Base-by-base conservation (phyloP, 2,329 filamentous ascomycete genomes). In the Cladosporium sp. region DNA sequence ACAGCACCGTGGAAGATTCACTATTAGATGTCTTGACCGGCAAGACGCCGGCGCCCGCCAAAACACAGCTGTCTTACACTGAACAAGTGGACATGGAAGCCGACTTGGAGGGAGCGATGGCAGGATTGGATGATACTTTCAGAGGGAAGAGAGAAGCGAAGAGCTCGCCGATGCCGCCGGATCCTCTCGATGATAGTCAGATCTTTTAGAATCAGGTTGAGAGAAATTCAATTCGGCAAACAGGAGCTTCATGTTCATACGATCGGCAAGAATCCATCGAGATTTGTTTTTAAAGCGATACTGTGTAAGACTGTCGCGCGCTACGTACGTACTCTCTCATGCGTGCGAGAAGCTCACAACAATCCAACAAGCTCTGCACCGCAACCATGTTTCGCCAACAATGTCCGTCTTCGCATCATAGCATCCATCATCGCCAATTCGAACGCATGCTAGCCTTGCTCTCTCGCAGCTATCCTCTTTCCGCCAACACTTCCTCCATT, bases 1-100 rank as follows among this genome's bases (percentile, higher is more conserved):
- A 74, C 33, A 77, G 80, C 6, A 76, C 75, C 5, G 80, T 77
- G 62, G 80, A 83, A 31, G 82, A 84, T 67, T 82, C 80, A 50
- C 68, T 84, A 28, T 80, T 80, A 59, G 80, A 83, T 28, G 79
- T 83, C 6, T 70, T 84, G 14, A 81, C 80, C 1, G 82, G 82
- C 0, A 71, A 79, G n/a, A 82, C 77, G 55, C 78, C 79, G 1
- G 69, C 80, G 46, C 79, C 78, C 14, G 73, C 71, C 14, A 74
- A 71, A 53, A 70, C 68, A 58, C 71, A 68, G 66, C 72, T 63
- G 52, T 76, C 70, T 28, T 72, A 72, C 69, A 76, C 72, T 14
- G 70, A 76, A 57, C 71, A 68, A 62, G 70, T 76, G 10, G 72
- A 76, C 58, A 58, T 73, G 44, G 74, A 76, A 16, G 70, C 72